A percentile compares a stretch with the other conserved stretches of the same genome.
These are phyloP conservation scores for Mortierella sp. DNA, from an alignment of 371 early-diverging fungal species.

Conservation along the genomic window DNA sequence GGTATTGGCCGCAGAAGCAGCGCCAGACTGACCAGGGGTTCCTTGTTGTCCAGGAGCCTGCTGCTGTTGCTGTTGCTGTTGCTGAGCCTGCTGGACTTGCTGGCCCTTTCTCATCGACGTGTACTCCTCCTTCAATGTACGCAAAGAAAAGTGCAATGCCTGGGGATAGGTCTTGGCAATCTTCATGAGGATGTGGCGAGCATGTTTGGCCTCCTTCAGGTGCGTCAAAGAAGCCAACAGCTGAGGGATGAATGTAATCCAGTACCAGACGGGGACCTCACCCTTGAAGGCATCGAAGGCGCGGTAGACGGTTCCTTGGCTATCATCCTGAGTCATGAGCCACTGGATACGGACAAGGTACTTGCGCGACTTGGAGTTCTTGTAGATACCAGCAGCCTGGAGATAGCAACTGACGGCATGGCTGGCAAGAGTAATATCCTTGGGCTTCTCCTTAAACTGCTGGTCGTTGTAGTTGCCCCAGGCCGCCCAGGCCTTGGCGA, in stretches of 20 bases:
- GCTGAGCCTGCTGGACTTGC: slow-evolving; percentile 40
- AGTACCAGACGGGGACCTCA: slow-evolving; percentile 96
- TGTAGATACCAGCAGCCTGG: slow-evolving; percentile 94
- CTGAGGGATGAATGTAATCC: slow-evolving; percentile 98
- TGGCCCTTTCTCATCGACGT: slow-evolving; percentile 71
- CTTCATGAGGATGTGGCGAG: slow-evolving; percentile 85
- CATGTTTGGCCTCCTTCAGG: slow-evolving; percentile 82
- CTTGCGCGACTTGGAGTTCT: slow-evolving; percentile 89
- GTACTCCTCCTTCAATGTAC: slow-evolving; percentile 93
- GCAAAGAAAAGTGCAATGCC: slow-evolving; percentile 94
- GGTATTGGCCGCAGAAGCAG: slow-evolving; percentile 22
- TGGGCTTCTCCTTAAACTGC: slow-evolving; percentile 86
- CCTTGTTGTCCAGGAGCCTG: slow-evolving; percentile 27
- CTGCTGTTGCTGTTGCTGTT: slow-evolving; percentile 21
- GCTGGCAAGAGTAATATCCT: slow-evolving; percentile 87
- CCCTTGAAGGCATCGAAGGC: slow-evolving; percentile 92
- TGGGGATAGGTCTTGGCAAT: slow-evolving; percentile 98
- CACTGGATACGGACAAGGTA: slow-evolving; percentile 94
- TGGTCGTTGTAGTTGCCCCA: slow-evolving; percentile 98
- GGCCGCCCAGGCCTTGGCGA: slow-evolving; percentile 97
- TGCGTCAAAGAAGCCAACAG: slow-evolving; percentile 84
- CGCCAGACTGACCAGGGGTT: slow-evolving; percentile 24
- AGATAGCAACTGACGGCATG: slow-evolving; percentile 97
- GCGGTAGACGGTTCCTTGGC: slow-evolving; percentile 78
- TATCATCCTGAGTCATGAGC: slow-evolving; percentile 93